Conservation (phyloP, 179 eudicot genomes). For the Vitellaria paradoxa region DNA sequence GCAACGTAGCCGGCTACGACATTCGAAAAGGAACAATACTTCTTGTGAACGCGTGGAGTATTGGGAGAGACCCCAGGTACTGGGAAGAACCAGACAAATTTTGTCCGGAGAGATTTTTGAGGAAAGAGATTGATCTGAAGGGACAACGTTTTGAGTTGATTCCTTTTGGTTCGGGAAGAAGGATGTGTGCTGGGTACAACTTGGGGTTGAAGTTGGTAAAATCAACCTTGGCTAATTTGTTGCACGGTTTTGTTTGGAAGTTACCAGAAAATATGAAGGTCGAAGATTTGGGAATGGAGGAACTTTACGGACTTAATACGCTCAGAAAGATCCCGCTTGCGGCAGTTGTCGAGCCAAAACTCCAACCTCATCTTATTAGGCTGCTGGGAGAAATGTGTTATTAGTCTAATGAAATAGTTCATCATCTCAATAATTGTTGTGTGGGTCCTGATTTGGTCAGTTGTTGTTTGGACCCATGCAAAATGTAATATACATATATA, state of each 20-base stretch:
- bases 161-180: background rate
- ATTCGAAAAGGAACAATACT: slow-evolving; percentile 17
- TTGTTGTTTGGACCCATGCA: too few species aligned
- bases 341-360: too few species aligned
- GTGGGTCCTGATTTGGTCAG: too few species aligned
- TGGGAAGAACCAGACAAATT: slow-evolving; percentile 36
- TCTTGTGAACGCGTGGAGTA: slow-evolving; percentile 39
- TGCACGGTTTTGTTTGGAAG: background rate
- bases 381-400: too few species aligned
- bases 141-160: slow-evolving; percentile 42
- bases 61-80: slow-evolving; percentile 30
- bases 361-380: too few species aligned
- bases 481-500: too few species aligned
- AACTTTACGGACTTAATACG: too few species aligned
- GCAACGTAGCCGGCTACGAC: background rate
- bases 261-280: background rate
- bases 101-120: slow-evolving; percentile 36
- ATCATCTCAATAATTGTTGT: too few species aligned
- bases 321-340: too few species aligned
- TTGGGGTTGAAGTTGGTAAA: background rate
- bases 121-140: slow-evolving; percentile 21
- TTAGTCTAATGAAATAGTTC: too few species aligned
- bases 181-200: background rate
- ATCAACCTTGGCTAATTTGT: background rate
- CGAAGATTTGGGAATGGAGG: too few species aligned